These are phyloP conservation scores for Talaromyces sp. DNA, from an alignment of 2,329 filamentous ascomycete genomes.

Conservation along the genomic window DNA sequence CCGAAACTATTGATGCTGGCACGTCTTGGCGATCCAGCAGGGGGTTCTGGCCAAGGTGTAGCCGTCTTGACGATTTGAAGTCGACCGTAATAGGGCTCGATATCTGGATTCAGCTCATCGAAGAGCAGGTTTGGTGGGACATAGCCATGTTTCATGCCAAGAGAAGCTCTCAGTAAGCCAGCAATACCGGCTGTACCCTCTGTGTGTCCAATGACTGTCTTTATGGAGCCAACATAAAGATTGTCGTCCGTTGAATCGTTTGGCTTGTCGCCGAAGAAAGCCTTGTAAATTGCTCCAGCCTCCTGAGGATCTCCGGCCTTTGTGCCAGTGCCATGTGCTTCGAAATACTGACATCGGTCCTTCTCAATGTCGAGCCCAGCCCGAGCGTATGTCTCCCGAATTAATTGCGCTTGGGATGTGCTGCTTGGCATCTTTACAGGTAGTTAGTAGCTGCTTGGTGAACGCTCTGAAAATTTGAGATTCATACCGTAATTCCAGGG, in stretches of 20 bases:
- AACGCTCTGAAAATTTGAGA: constrained; percentile 10
- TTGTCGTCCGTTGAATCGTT: not conserved
- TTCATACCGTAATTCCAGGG: constrained; percentile 29
- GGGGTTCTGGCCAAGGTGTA: constrained; percentile 20
- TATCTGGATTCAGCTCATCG: constrained; percentile 26
- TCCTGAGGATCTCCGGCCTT: constrained; percentile 25
- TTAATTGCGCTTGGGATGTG: constrained; percentile 36
- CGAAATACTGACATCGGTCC: constrained; percentile 37
- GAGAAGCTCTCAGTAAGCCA: constrained; percentile 25
- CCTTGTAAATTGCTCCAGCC: constrained; percentile 12
- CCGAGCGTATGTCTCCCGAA: constrained; percentile 34
- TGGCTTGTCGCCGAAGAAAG: constrained; percentile 11
- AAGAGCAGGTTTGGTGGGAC: constrained; percentile 30
- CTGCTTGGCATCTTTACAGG: constrained; percentile 34
- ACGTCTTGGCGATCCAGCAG: constrained; percentile 19
- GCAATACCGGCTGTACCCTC: constrained; percentile 30
- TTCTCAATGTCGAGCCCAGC: constrained; percentile 32
- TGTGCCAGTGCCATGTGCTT: constrained; percentile 41
- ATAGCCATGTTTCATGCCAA: constrained; percentile 36
- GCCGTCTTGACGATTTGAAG: constrained; percentile 23
- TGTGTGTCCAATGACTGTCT: constrained; percentile 34
- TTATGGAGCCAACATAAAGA: constrained; percentile 30
- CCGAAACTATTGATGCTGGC: constrained; percentile 46
- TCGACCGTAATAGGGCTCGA: constrained; percentile 25
- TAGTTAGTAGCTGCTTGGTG: constrained; percentile 39